Conservation (phyloP, 2,329 filamentous ascomycete species). For the Teratosphaeria destructans region DNA sequence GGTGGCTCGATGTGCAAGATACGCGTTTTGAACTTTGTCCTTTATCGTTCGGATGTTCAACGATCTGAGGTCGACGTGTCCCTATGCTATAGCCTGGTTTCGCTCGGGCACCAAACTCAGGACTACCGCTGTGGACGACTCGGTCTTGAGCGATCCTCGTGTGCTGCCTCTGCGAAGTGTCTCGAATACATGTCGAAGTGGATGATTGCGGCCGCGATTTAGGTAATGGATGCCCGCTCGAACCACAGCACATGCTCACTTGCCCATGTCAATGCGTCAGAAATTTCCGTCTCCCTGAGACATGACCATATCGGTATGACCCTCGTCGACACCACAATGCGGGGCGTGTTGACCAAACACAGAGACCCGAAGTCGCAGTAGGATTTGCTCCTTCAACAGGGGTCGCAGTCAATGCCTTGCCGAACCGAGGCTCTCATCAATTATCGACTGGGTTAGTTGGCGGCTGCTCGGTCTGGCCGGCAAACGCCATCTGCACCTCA, state of each 20-base stretch:
- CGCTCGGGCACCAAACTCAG: background rate
- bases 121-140: background rate
- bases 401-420: background rate
- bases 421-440: background rate
- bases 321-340: no score
- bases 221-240: no score
- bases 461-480: slow-evolving; percentile 3
- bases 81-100: background rate
- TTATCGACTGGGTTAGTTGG: slow-evolving; percentile 1
- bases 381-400: background rate
- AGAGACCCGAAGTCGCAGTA: background rate
- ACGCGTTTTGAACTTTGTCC: no score
- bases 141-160: background rate
- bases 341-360: no score
- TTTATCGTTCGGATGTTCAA: no score
- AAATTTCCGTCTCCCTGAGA: no score
- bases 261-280: no score
- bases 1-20: background rate
- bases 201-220: no score
- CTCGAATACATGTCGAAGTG: no score
- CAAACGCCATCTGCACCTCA: slow-evolving; percentile 29
- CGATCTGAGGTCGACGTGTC: no score
- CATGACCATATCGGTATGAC: no score
- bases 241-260: no score
- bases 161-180: background rate